Evolutionary conservation across 352 stramenopile genomes (phyloP), one percentile per base, ranked within the genome.

Genomic region (Globisporangium paroecandrum): DNA sequence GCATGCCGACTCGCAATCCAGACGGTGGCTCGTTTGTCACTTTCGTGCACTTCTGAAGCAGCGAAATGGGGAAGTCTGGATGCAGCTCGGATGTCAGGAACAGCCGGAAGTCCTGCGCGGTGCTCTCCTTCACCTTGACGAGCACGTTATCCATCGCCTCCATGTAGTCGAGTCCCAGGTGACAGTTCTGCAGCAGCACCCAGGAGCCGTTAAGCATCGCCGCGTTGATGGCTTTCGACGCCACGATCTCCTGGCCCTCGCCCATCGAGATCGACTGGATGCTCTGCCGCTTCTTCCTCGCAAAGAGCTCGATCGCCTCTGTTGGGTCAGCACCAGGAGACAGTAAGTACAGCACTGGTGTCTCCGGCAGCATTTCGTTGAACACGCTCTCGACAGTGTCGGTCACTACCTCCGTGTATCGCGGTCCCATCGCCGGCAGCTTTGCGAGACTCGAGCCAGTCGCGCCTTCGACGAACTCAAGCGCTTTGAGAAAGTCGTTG

Each of bases 171-270:
- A 94, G 65, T 0, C 82, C 85, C 1, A 94, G 59, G 60, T 94
- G 83, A 59, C 87, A 94, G 65, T 94, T 93, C 64, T 94, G 87
- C 0, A 94, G 78, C 5, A 93, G 69, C 32, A 94, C 80, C 87
- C 87, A 94, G 34, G 87, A 83, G 6, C 87, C 87, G 46, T 93
- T 91, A 24, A 90, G 65, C 76, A 86, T 88, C 1, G 81, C 87
- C 3, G 71, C 71, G 0, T 66, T 71, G 36, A 94, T 84, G 0
- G 85, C 81, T 34, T 82, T 79, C 5, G 77, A 66, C 2, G 85
- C 86, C 3, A 92, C 77, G 20, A 70, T 65, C 32, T 92, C 84
- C 60, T 94, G 86, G 0, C 86, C 85, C 68, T 94, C 85, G 27
- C 86, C 86, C 81, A 94, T 91, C 1, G 84, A 93, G 59, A 94